Percentiles rank a stretch among this genome's conserved stretches.
phyloP scores from a whole-genome alignment of 2,329 filamentous ascomycete species.

The Fusarium udum region DNA sequence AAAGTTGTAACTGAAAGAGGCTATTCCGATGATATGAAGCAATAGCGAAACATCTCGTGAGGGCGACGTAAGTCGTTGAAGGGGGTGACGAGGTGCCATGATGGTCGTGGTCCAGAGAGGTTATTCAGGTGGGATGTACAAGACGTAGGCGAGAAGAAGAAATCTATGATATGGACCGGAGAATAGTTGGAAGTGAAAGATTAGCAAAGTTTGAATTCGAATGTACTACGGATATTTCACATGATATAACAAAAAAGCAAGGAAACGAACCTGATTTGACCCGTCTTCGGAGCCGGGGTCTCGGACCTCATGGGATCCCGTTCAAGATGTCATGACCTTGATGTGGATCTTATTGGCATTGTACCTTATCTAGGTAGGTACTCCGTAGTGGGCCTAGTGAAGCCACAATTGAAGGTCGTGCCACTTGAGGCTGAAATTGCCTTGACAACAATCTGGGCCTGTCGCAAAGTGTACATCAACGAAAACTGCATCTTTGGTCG shows the following conservation, averaged over 20 bases:
- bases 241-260: conserved; percentile 14
- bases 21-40: conserved; percentile 65
- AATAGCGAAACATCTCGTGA: conserved; percentile 70
- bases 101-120: conserved; percentile 1
- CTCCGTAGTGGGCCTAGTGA: background rate
- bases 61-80: conserved; percentile 73
- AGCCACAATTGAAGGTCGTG: conserved; percentile 36
- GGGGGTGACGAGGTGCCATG: conserved; percentile 62
- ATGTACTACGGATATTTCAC: background rate
- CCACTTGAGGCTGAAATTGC: conserved; percentile 41
- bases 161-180: background rate
- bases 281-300: conserved; percentile 21
- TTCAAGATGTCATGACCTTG: conserved; percentile 36
- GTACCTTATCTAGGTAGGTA: no score
- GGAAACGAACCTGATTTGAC: conserved; percentile 6
- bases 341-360: conserved; percentile 17
- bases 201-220: background rate
- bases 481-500: conserved; percentile 4
- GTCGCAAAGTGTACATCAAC: conserved; percentile 17
- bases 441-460: conserved; percentile 20
- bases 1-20: conserved; percentile 64
- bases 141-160: background rate
- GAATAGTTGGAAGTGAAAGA: background rate
- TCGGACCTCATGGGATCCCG: conserved; percentile 29
- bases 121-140: background rate